These are phyloP conservation scores for Colletotrichum nymphaeae DNA, from an alignment of 2,329 filamentous ascomycete genomes.

Conservation along the genomic window DNA sequence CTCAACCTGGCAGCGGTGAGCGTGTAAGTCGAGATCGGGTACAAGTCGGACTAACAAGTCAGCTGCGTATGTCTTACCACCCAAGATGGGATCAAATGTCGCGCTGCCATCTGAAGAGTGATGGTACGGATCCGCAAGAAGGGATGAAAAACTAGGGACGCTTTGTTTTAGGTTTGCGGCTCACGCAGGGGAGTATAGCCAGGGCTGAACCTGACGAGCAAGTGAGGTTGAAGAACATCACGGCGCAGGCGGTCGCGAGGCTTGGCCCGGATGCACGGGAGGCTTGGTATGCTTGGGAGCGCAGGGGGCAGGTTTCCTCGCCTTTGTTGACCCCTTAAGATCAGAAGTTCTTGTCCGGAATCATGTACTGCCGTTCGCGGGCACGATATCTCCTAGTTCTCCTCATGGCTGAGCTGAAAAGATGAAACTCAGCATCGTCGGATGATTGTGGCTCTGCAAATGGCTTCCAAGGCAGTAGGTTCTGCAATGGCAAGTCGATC, in stretches of 20 bases:
- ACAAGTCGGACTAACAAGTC: background rate
- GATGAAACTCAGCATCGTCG: conserved; percentile 19
- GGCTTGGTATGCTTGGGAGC: conserved; percentile 7
- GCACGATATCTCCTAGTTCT: background rate
- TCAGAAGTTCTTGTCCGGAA: conserved; percentile 24
- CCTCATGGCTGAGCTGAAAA: background rate
- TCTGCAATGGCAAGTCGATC: conserved; percentile 15
- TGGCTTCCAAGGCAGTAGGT: background rate
- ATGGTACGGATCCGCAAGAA: conserved; percentile 21
- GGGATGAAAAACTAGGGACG: conserved; percentile 15
- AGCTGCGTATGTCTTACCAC: background rate
- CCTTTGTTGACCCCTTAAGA: background rate
- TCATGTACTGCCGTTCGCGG: conserved; percentile 10
- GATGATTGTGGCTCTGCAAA: background rate
- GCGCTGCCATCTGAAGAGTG: conserved; percentile 20
- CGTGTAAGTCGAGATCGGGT: background rate
- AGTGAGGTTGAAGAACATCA: background rate
- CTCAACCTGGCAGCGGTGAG: background rate
- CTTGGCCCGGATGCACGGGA: conserved; percentile 1
- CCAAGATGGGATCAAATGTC: background rate
- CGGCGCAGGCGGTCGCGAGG: conserved; percentile 6
- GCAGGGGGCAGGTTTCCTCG: conserved; percentile 11
- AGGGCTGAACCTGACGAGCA: conserved; percentile 14
- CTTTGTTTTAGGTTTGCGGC: conserved; percentile 35
- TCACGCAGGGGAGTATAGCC: conserved; percentile 30